Evolutionary conservation across 140 eudicot species (phyloP).

Genomic region (Ambrosia hybrid): DNA sequence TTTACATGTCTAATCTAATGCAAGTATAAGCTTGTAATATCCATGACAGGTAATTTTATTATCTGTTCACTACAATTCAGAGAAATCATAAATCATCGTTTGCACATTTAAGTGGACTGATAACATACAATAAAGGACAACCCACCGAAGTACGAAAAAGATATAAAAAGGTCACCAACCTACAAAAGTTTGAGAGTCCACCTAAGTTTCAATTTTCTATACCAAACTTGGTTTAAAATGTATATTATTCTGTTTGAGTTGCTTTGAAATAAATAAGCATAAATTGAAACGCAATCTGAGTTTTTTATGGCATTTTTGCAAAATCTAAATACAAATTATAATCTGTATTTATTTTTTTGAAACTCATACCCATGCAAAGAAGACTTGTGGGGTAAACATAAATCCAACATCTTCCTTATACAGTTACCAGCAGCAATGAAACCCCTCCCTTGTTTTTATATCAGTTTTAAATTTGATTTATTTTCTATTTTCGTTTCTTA

Average conservation of each 20-base stretch:
- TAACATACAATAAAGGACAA: background rate
- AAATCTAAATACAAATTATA: background rate
- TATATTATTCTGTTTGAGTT: background rate
- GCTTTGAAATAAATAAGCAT: background rate
- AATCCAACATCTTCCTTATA: background rate
- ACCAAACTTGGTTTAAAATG: background rate
- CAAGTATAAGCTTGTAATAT: too few species aligned
- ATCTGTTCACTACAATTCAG: background rate
- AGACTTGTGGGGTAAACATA: background rate
- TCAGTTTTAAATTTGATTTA: background rate
- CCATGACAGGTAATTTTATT: too few species aligned
- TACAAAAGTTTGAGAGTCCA: background rate
- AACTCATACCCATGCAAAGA: background rate
- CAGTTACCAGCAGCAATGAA: background rate
- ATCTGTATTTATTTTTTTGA: background rate
- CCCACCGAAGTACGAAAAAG: background rate
- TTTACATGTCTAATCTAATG: too few species aligned
- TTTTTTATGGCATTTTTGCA: background rate
- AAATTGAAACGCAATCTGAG: background rate
- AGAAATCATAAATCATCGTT: slow-evolving; percentile 1
- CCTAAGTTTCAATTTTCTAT: background rate
- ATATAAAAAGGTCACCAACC: background rate
- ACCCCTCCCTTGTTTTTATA: background rate
- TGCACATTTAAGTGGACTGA: background rate
- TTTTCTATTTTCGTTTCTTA: background rate